phyloP scores from a whole-genome alignment of 1,284 basidiomycete species.

The Peniophora sp. region DNA sequence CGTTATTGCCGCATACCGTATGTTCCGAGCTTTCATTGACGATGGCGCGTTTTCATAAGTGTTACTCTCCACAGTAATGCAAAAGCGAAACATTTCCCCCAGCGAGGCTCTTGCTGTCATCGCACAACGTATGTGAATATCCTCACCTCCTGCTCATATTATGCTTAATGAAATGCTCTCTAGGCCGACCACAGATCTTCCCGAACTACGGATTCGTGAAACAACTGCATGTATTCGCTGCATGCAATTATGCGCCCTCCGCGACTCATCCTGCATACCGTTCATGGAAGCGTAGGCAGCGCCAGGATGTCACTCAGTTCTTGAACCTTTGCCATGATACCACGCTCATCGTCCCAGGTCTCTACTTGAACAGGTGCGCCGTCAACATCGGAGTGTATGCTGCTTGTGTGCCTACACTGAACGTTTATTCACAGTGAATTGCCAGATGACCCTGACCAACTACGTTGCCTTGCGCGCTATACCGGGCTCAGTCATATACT shows the following conservation, averaged over 20 bases:
- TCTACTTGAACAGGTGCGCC: conserved; percentile 44
- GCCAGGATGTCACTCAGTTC: conserved; percentile 42
- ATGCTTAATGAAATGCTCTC: background rate
- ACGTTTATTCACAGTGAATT: conserved; percentile 34
- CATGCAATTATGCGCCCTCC: conserved; percentile 39
- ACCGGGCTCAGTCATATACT: conserved; percentile 43
- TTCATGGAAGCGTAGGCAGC: conserved; percentile 46
- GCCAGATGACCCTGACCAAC: conserved; percentile 39
- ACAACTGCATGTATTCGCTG: conserved; percentile 46
- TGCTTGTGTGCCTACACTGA: background rate
- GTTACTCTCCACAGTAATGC: conserved; percentile 44
- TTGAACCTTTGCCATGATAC: conserved; percentile 43
- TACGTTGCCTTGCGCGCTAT: conserved; percentile 41
- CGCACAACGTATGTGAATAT: conserved; percentile 37
- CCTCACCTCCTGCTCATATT: too few relatives aligned
- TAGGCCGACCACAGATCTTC: conserved; percentile 45
- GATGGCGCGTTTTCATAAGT: background rate
- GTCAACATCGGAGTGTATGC: too few relatives aligned
- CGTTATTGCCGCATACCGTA: conserved; percentile 58
- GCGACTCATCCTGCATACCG: conserved; percentile 36
- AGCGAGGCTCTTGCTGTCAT: conserved; percentile 39
- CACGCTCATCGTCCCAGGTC: conserved; percentile 34
- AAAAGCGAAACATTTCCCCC: conserved; percentile 31
- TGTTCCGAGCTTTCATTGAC: conserved; percentile 17
- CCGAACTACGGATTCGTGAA: conserved; percentile 61